These are phyloP conservation scores for Monosporascus sp. DNA, from an alignment of 2,329 filamentous ascomycete species.

Conservation along the genomic window DNA sequence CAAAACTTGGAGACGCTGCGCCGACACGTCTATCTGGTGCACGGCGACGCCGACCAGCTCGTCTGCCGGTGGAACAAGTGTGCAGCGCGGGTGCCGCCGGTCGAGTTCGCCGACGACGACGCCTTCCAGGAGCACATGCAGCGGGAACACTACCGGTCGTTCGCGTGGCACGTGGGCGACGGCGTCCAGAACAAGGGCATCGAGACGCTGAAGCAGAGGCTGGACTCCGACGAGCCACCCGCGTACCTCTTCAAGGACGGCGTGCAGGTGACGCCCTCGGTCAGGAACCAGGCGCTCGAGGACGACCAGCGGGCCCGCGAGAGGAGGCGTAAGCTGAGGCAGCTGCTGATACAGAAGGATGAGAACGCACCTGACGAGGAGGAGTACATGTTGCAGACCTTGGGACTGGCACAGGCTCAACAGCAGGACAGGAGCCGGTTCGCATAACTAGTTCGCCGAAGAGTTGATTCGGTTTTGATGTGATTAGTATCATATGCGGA, in stretches of 20 bases:
- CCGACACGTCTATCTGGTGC: constrained; percentile 46
- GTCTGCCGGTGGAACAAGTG: constrained; percentile 39
- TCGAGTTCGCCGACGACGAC: constrained; percentile 13
- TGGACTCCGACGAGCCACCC: constrained; percentile 29
- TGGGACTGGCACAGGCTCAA: constrained; percentile 9
- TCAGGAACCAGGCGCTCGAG: constrained; percentile 47
- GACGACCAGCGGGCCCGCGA: constrained; percentile 38
- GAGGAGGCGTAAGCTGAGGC: constrained; percentile 39
- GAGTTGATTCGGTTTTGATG: not conserved
- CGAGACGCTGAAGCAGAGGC: constrained; percentile 12
- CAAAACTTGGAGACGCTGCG: constrained; percentile 57
- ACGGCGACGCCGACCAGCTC: constrained; percentile 26
- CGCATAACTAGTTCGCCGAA: not conserved
- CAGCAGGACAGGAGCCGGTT: not conserved
- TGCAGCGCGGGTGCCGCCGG: constrained; percentile 12
- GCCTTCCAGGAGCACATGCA: constrained; percentile 48
- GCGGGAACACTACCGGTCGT: constrained; percentile 44
- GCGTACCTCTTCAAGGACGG: constrained; percentile 46
- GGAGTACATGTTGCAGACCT: constrained; percentile 25
- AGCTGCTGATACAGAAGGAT: constrained; percentile 37
- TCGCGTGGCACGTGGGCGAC: constrained; percentile 56
- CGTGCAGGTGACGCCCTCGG: constrained; percentile 52
- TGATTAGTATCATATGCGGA: not conserved
- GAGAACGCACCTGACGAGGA: constrained; percentile 40
- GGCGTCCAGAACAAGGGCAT: constrained; percentile 43